phyloP scores from a whole-genome alignment of 2,329 filamentous ascomycete species.

The Clonostachys rhizophaga region DNA sequence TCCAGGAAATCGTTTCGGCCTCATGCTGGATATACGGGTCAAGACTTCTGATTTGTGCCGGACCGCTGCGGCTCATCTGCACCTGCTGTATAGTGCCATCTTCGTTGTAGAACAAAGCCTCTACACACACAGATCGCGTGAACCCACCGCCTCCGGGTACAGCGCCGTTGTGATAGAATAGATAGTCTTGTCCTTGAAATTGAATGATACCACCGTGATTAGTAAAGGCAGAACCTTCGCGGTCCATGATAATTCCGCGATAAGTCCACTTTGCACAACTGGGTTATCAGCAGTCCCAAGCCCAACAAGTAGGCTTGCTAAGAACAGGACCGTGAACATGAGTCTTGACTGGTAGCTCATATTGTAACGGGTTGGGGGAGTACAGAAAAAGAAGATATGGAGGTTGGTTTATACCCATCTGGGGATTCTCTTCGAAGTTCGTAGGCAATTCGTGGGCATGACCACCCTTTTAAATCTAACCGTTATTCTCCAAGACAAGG shows the following conservation, averaged over 20 bases:
- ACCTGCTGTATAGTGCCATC: slow-evolving; percentile 19
- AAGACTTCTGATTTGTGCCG: slow-evolving; percentile 14
- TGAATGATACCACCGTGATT: slow-evolving; percentile 20
- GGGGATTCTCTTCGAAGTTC: too few species aligned
- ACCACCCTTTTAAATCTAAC: too few species aligned
- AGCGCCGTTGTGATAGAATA: slow-evolving; percentile 25
- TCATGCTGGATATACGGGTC: slow-evolving; percentile 17
- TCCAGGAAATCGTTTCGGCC: slow-evolving; percentile 20
- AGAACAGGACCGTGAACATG: too few species aligned
- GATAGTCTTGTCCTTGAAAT: slow-evolving; percentile 17
- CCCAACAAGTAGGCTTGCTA: not conserved
- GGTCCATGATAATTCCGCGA: slow-evolving; percentile 18
- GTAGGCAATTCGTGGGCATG: too few species aligned
- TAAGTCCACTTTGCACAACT: slow-evolving; percentile 15
- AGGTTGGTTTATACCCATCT: too few species aligned
- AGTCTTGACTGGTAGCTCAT: too few species aligned
- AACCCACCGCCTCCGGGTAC: slow-evolving; percentile 18
- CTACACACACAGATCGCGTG: slow-evolving; percentile 16
- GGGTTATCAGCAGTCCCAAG: slow-evolving; percentile 3
- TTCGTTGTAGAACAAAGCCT: slow-evolving; percentile 15
- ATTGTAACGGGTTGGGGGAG: too few species aligned
- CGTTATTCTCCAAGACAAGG: too few species aligned
- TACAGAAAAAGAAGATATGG: too few species aligned
- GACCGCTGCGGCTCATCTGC: slow-evolving; percentile 15
- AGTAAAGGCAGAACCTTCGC: slow-evolving; percentile 16